A percentile compares a stretch with the other conserved stretches of the same genome.
Conservation (phyloP, 495 filamentous ascomycete species). For the Aspergillus ellipticus region DNA sequence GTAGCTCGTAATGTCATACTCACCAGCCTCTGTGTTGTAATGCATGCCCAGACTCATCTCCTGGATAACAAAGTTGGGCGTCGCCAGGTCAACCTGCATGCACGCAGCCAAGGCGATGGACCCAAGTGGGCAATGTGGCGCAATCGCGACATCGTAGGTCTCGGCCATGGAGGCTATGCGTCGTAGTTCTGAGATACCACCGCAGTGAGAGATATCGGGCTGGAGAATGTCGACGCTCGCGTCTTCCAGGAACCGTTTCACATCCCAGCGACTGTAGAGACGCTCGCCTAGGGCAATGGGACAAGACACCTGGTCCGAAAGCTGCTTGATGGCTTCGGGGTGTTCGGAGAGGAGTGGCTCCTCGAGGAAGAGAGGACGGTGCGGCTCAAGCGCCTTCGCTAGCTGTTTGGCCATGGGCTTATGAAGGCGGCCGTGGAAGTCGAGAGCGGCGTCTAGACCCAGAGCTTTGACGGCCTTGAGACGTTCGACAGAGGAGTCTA, state of each 20-base stretch:
- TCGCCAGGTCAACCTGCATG: slow-evolving; percentile 61
- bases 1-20: slow-evolving; percentile 66
- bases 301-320: slow-evolving; percentile 56
- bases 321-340: slow-evolving; percentile 62
- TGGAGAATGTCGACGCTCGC: slow-evolving; percentile 70
- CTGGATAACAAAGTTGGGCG: slow-evolving; percentile 72
- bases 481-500: slow-evolving; percentile 64
- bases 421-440: slow-evolving; percentile 77
- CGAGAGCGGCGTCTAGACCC: slow-evolving; percentile 68
- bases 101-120: slow-evolving; percentile 73
- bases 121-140: slow-evolving; percentile 74
- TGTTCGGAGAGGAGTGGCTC: slow-evolving; percentile 74
- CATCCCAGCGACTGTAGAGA: slow-evolving; percentile 72
- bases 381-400: slow-evolving; percentile 64
- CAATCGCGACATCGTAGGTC: slow-evolving; percentile 72
- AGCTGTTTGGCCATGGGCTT: slow-evolving; percentile 81
- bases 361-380: slow-evolving; percentile 75
- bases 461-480: slow-evolving; percentile 65
- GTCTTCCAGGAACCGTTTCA: slow-evolving; percentile 68
- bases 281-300: slow-evolving; percentile 77
- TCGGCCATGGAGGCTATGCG: slow-evolving; percentile 72
- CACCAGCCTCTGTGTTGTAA: slow-evolving; percentile 62
- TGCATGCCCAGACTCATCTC: slow-evolving; percentile 81
- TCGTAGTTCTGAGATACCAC: slow-evolving; percentile 70
- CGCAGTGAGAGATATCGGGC: slow-evolving; percentile 72